phyloP scores from a whole-genome alignment of 331 rosid genomes.

The Malus hybrid region DNA sequence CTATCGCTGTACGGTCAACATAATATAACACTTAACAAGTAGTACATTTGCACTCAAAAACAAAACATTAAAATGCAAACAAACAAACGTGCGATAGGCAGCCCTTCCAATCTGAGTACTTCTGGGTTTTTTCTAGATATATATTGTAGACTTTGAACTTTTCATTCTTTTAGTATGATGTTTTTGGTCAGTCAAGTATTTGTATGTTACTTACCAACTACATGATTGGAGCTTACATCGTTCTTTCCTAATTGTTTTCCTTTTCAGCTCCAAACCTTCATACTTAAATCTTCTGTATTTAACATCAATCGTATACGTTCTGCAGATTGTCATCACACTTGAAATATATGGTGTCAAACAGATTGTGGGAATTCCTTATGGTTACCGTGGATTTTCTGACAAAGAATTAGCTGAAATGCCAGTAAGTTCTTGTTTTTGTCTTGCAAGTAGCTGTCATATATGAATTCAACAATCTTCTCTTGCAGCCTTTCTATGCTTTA shows the following conservation, averaged over 20 bases:
- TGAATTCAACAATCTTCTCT: not conserved
- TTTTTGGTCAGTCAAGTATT: not conserved
- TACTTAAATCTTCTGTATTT: not conserved
- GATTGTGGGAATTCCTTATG: constrained; percentile 96
- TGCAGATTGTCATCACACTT: constrained; percentile 95
- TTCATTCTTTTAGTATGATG: not conserved
- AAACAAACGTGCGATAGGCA: not conserved
- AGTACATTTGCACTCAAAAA: not conserved
- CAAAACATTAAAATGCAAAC: not conserved
- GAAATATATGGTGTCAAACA: constrained; percentile 90
- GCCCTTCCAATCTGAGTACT: not conserved
- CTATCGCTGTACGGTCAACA: not conserved
- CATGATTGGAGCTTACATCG: not conserved
- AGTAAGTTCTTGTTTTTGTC: constrained; percentile 34
- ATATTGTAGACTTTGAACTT: not conserved
- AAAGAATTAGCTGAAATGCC: constrained; percentile 72
- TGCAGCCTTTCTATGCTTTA: not conserved
- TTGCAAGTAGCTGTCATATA: not conserved
- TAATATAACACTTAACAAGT: not conserved
- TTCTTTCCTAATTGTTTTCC: not conserved
- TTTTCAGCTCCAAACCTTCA: not conserved
- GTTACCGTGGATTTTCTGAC: constrained; percentile 90
- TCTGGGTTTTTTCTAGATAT: not conserved
- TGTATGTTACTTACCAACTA: not conserved
- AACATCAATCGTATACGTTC: constrained; percentile 11